Base-by-base conservation (phyloP, 164 flowering plant species). In the Santalum album region DNA sequence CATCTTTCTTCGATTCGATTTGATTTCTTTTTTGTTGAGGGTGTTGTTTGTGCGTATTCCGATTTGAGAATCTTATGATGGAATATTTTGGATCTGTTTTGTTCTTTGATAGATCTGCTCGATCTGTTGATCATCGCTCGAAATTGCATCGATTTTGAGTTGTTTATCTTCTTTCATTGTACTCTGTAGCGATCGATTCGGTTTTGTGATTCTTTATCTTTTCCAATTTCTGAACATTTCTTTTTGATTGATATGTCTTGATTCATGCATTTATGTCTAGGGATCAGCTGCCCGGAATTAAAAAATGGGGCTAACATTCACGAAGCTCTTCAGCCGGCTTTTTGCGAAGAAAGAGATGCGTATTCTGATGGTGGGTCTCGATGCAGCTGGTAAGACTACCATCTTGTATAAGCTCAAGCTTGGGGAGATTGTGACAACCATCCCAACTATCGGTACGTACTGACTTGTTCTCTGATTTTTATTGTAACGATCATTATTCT, bases 311-410 rank as follows among this genome's bases (percentile, higher is more conserved):
- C 63, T 90, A 62, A 75, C 90, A 34, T 86, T 90, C 77, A 77
- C 88, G 0, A 90, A 90, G 84, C 87, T 90, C 48, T 84, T 86
- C 57, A 90, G 97, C 69, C 81, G 92, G 74, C 85, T 90, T 50
- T 89, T 89, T 67, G 97, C 95, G 78, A 89, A 89, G 89, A 89
- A 72, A 64, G 96, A 89, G 72, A 86, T 89, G 95, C 76, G 96
- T 25, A 86, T 89, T 72, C 72, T 89, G 65, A 89, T 89, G 96
- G 96, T 89, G 24, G 96, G 96, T 84, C 95, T 89, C 53, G 96
- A 88, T 78, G 96, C 96, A 0, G 96, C 96, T 77, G 96, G 96
- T 86, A 88, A 88, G 83, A 89, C 96, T 27, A 89, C 96, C 56
- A 89, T 89, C 15, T 73, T 89, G 70, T 89, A 89, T 77, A 89